Evolutionary conservation across 768 basidiomycete genomes (phyloP).

Genomic region (Psilocybe azurescens): DNA sequence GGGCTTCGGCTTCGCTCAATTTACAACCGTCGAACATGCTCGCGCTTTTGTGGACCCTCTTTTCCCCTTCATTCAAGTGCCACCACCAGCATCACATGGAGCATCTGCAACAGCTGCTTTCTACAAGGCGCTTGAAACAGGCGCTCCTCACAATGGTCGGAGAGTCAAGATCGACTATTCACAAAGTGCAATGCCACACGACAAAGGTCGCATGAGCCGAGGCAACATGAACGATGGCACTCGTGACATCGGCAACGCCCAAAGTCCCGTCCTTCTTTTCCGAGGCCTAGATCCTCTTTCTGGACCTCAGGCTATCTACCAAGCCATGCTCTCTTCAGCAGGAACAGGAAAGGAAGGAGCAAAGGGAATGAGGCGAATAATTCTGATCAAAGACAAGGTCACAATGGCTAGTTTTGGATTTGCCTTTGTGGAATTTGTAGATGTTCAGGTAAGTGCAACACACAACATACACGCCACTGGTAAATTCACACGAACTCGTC

Average conservation of each 20-base stretch:
- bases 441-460: constrained; percentile 67
- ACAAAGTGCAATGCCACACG: constrained; percentile 78
- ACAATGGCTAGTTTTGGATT: constrained; percentile 92
- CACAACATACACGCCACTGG: neutral
- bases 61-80: constrained; percentile 91
- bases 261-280: constrained; percentile 83
- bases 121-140: constrained; percentile 77
- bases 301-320: constrained; percentile 85
- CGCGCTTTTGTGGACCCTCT: constrained; percentile 89
- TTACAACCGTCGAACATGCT: constrained; percentile 84
- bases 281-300: constrained; percentile 90
- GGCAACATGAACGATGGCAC: constrained; percentile 90
- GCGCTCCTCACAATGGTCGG: constrained; percentile 75
- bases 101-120: constrained; percentile 75
- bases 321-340: constrained; percentile 82
- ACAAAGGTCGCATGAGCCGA: constrained; percentile 61
- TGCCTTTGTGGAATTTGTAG: constrained; percentile 91
- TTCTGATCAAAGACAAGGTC: constrained; percentile 88
- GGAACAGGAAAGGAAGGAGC: constrained; percentile 80
- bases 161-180: constrained; percentile 97
- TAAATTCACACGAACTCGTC: constrained; percentile 1
- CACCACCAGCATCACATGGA: constrained; percentile 89
- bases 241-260: constrained; percentile 90
- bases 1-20: constrained; percentile 97
- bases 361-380: constrained; percentile 85